Base-by-base conservation (phyloP, 2,329 filamentous ascomycete species). In the Pseudohalonectria lignicola region DNA sequence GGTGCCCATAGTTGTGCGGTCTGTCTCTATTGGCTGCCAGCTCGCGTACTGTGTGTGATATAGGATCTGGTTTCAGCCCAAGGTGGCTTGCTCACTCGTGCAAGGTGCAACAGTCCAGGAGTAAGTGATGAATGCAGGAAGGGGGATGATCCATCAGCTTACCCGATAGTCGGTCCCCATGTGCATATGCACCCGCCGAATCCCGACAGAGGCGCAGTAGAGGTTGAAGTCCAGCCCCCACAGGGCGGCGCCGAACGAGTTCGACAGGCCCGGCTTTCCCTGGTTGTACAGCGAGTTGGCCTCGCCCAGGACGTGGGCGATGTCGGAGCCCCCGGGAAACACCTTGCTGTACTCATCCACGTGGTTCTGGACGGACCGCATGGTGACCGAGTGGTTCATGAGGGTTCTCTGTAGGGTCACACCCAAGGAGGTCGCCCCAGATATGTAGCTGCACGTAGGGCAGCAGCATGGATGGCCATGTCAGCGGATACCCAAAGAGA, bases 221-320 rank as follows among this genome's bases (percentile, higher is more conserved):
- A 80, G 60, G 45, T 70, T 71, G 58, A 78, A 80, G 53, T 81
- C 76, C 11, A 79, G 49, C 18, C 63, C 71, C 76, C 76, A 81
- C 15, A 81, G 69, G 9, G 76, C 74, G 9, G 76, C 76, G 26
- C 76, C 77, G 51, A 81, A 82, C 1, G 72, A 64, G 56, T 81
- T 76, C 29, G 73, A 78, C 15, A 81, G 59, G 0, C 76, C 75
- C 0, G 75, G 71, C 5, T 64, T 63, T 39, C 76, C 77, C 56
- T 80, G 61, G 51, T 74, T 72, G 55, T 72, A 79, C 9, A 81
- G 64, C 7, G 70, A 76, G 54, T 81, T 81, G 36, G 67, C 65
- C 57, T 81, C 74, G 43, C 73, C 73, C 1, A 79, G 59, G 43
- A 78, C 71, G 44, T 72, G 72, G 0, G 71, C 70, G 4, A 69